A percentile compares a stretch with the other conserved stretches of the same genome.
phyloP scores from a whole-genome alignment of 2,329 filamentous ascomycete genomes.

The Fusarium domesticum region DNA sequence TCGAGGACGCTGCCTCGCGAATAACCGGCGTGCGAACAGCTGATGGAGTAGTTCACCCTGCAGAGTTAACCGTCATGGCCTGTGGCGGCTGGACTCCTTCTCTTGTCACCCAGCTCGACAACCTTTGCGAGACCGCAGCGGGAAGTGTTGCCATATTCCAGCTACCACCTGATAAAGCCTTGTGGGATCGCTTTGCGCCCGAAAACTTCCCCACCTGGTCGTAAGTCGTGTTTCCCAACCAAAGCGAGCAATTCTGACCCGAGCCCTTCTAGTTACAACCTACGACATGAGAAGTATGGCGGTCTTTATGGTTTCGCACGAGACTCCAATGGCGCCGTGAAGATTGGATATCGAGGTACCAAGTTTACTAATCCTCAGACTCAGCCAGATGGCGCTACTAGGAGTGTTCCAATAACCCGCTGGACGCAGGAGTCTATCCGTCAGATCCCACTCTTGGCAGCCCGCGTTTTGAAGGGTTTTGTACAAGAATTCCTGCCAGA shows the following conservation, averaged over 20 bases:
- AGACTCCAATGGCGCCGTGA: constrained; percentile 41
- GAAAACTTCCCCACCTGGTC: background rate
- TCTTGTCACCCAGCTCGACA: background rate
- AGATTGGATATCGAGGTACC: constrained; percentile 48
- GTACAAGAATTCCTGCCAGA: constrained; percentile 42
- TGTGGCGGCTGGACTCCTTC: constrained; percentile 4
- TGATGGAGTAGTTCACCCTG: background rate
- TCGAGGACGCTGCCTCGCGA: background rate
- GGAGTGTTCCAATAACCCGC: constrained; percentile 39
- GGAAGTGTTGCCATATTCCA: background rate
- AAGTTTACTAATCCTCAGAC: constrained; percentile 45
- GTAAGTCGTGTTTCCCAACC: no score
- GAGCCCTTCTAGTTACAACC: no score
- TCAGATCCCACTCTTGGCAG: constrained; percentile 26
- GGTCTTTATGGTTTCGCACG: constrained; percentile 49
- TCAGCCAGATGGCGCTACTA: constrained; percentile 33
- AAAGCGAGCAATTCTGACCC: no score
- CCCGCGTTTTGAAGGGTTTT: constrained; percentile 32
- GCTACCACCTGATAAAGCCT: background rate
- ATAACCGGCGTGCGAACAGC: background rate
- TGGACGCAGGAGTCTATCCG: constrained; percentile 27
- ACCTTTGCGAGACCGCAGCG: background rate
- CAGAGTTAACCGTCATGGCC: background rate
- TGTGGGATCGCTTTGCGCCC: background rate
- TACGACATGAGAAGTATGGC: constrained; percentile 23